These are phyloP conservation scores for Kuraishia hungarica DNA, from an alignment of 805 yeast genomes.

Conservation along the genomic window DNA sequence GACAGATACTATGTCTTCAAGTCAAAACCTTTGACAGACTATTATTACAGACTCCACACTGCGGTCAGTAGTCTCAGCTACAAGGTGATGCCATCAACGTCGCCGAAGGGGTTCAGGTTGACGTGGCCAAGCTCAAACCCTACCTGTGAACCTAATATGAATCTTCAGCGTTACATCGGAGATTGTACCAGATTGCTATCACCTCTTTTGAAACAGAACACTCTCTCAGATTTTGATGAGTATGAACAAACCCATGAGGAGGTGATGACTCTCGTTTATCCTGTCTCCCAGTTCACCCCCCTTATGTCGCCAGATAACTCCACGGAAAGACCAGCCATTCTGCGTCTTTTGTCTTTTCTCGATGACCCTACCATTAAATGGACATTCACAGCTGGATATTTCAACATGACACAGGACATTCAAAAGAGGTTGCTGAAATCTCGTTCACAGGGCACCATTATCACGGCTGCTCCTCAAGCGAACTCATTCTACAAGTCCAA, in stretches of 20 bases:
- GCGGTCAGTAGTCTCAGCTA: constrained; percentile 68
- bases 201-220: constrained; percentile 44
- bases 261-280: constrained; percentile 63
- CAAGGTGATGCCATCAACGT: constrained; percentile 39
- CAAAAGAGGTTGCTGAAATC: constrained; percentile 49
- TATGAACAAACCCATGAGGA: background rate
- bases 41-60: constrained; percentile 63
- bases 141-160: constrained; percentile 58
- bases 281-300: constrained; percentile 88
- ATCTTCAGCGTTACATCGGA: constrained; percentile 39
- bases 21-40: constrained; percentile 50
- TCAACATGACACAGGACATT: constrained; percentile 78
- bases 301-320: constrained; percentile 58
- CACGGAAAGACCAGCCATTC: constrained; percentile 72
- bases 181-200: constrained; percentile 49
- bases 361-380: constrained; percentile 53
- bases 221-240: background rate
- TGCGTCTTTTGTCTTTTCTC: constrained; percentile 49
- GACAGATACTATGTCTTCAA: constrained; percentile 81
- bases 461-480: constrained; percentile 90
- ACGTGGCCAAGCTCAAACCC: constrained; percentile 69
- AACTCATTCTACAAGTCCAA: constrained; percentile 84
- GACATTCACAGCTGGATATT: constrained; percentile 95
- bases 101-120: constrained; percentile 42
- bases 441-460: constrained; percentile 55